A percentile compares a stretch with the other conserved stretches of the same genome.
Conservation (phyloP, 768 basidiomycete genomes). For the Kwoniella europaea region DNA sequence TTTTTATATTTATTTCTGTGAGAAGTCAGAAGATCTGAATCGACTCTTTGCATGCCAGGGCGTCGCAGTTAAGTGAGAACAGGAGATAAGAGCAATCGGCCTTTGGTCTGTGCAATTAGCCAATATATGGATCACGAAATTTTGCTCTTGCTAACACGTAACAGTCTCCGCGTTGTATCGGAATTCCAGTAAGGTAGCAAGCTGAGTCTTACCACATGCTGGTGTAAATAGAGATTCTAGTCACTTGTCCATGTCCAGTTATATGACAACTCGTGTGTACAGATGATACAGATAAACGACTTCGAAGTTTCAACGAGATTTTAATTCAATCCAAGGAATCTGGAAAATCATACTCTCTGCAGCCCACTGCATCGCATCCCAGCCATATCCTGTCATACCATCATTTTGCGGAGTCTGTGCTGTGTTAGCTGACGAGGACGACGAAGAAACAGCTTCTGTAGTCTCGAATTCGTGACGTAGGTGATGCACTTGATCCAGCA, state of each 20-base stretch:
- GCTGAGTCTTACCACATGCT: too few relatives aligned
- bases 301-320: neutral
- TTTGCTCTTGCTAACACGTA: too few relatives aligned
- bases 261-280: too few relatives aligned
- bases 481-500: conserved; percentile 68
- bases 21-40: too few relatives aligned
- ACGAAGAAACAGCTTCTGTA: neutral
- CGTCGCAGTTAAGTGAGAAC: neutral
- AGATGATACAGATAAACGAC: too few relatives aligned
- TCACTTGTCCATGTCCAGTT: too few relatives aligned
- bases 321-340: conserved; percentile 8
- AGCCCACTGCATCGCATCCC: neutral
- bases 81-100: neutral
- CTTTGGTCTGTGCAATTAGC: neutral
- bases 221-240: too few relatives aligned
- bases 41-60: too few relatives aligned
- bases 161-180: too few relatives aligned
- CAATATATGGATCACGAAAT: neutral
- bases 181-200: too few relatives aligned
- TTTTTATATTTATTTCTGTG: too few relatives aligned
- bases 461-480: conserved; percentile 71
- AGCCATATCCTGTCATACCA: conserved; percentile 3
- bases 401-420: neutral
- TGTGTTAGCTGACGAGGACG: neutral
- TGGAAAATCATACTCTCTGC: conserved; percentile 3